phyloP scores from a whole-genome alignment of 768 basidiomycete genomes.

The Chalciporus pseudorubinellus region DNA sequence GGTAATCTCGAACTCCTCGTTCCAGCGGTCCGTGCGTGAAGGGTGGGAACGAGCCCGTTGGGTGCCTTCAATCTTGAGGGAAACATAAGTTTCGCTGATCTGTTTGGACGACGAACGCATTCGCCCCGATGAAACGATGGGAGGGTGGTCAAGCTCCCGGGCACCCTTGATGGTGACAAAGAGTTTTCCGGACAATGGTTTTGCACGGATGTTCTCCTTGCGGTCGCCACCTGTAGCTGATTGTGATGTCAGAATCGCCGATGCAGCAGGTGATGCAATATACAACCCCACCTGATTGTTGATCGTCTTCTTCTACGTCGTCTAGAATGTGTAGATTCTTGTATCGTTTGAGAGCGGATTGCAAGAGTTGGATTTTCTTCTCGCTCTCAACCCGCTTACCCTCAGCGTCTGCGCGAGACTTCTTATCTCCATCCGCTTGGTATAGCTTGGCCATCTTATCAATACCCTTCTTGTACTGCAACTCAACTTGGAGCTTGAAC shows the following conservation, averaged over 20 bases:
- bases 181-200: constrained; percentile 90
- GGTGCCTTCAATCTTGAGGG: constrained; percentile 95
- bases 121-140: constrained; percentile 56
- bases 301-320: constrained; percentile 84
- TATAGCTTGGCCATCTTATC: constrained; percentile 99
- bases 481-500: constrained; percentile 98
- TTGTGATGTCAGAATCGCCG: constrained; percentile 26
- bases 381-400: constrained; percentile 93
- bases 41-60: constrained; percentile 90
- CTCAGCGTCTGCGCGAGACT: constrained; percentile 89
- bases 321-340: constrained; percentile 94
- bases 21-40: constrained; percentile 94
- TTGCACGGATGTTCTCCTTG: constrained; percentile 90
- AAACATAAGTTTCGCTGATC: constrained; percentile 79
- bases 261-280: not conserved
- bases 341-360: constrained; percentile 91
- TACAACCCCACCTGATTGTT: constrained; percentile 47
- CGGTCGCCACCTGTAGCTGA: constrained; percentile 76
- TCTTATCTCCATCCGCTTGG: constrained; percentile 96
- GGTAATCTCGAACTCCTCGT: constrained; percentile 93
- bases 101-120: constrained; percentile 79
- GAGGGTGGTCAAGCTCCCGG: constrained; percentile 93
- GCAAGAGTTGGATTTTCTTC: constrained; percentile 91
- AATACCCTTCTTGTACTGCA: constrained; percentile 96
- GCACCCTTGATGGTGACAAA: constrained; percentile 86